These are phyloP conservation scores for Tolypocladium paradoxum DNA, from an alignment of 2,329 filamentous ascomycete species.

Conservation along the genomic window DNA sequence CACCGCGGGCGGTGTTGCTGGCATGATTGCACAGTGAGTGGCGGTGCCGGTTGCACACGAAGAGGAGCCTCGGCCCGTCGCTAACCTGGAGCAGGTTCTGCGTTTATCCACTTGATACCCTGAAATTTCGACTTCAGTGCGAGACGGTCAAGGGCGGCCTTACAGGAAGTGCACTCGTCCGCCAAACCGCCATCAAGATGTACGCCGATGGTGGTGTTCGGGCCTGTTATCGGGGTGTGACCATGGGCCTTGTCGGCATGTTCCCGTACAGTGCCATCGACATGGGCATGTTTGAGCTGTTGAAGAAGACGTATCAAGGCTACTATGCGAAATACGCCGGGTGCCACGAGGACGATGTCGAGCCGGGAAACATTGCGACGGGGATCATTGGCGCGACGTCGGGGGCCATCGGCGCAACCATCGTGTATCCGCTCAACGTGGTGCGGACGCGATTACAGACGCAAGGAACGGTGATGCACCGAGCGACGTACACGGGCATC, in stretches of 20 bases:
- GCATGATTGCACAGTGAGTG: slow-evolving; percentile 81
- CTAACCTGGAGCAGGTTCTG: slow-evolving; percentile 49
- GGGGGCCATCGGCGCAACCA: slow-evolving; percentile 82
- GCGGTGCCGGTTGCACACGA: background rate
- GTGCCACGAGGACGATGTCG: slow-evolving; percentile 74
- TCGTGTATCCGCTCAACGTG: slow-evolving; percentile 92
- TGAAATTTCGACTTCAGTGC: slow-evolving; percentile 81
- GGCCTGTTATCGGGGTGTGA: slow-evolving; percentile 82
- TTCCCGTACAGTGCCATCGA: slow-evolving; percentile 98
- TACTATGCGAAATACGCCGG: slow-evolving; percentile 59
- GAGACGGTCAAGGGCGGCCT: slow-evolving; percentile 81
- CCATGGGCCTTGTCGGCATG: slow-evolving; percentile 90
- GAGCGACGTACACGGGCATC: slow-evolving; percentile 81
- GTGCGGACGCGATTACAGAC: slow-evolving; percentile 86
- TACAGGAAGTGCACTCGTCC: slow-evolving; percentile 71
- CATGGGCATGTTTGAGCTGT: slow-evolving; percentile 85
- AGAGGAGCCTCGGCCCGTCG: background rate
- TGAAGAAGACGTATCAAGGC: slow-evolving; percentile 64
- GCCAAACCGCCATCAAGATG: slow-evolving; percentile 79
- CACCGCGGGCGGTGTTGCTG: slow-evolving; percentile 77
- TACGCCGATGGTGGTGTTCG: slow-evolving; percentile 62
- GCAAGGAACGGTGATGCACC: slow-evolving; percentile 88
- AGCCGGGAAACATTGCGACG: slow-evolving; percentile 71
- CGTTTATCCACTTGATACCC: slow-evolving; percentile 86
- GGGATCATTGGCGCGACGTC: slow-evolving; percentile 85